A percentile compares a stretch with the other conserved stretches of the same genome.
phyloP scores from a whole-genome alignment of 305 asterid species.

The Nicotiana rustica region DNA sequence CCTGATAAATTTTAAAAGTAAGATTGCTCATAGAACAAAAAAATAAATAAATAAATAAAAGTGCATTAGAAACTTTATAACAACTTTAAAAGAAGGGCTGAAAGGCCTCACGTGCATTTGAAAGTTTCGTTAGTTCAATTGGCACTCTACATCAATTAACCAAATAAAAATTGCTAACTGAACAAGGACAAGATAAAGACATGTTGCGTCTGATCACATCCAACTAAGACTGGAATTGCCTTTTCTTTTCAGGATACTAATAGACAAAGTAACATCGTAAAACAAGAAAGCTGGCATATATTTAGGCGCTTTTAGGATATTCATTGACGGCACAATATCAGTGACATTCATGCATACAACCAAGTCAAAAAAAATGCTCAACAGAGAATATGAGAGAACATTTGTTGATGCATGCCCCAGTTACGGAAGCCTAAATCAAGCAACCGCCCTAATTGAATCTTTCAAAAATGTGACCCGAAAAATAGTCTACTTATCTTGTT shows the following conservation, averaged over 20 bases:
- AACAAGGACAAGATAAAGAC: too few relatives aligned
- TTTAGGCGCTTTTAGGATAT: too few relatives aligned
- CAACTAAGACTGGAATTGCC: neutral
- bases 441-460: neutral
- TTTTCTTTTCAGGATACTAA: neutral
- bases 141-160: neutral
- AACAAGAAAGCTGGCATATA: neutral
- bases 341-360: too few relatives aligned
- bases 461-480: neutral
- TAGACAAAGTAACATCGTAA: neutral
- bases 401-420: neutral
- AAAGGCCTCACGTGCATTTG: neutral
- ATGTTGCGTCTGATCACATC: too few relatives aligned
- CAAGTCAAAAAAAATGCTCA: too few relatives aligned
- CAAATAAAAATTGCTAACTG: neutral
- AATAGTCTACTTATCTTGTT: neutral
- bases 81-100: neutral
- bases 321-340: too few relatives aligned
- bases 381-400: neutral
- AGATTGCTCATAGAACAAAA: too few relatives aligned
- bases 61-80: too few relatives aligned
- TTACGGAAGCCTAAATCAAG: neutral
- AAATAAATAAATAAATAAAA: too few relatives aligned
- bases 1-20: too few relatives aligned
- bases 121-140: neutral